Percentiles rank a stretch among this genome's conserved stretches.
Evolutionary conservation across 2,329 filamentous ascomycete genomes (phyloP).

Genomic region (Plectosphaerella plurivora): DNA sequence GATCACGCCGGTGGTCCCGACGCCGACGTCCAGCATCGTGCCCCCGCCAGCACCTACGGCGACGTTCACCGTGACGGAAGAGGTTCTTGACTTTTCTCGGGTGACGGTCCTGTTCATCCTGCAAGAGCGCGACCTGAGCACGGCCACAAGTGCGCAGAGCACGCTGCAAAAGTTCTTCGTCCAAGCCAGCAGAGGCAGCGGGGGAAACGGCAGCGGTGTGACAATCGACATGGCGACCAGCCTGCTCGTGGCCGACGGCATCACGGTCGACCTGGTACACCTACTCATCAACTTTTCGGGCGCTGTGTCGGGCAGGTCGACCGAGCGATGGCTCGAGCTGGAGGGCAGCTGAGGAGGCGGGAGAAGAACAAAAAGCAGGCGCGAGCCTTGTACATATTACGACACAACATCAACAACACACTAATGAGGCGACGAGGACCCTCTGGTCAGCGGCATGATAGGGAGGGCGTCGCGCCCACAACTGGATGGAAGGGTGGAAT

Average conservation of each 20-base stretch:
- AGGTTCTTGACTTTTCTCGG: constrained; percentile 59
- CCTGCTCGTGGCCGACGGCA: constrained; percentile 36
- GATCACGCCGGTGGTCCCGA: constrained; percentile 3
- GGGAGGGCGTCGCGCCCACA: neutral
- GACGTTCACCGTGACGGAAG: constrained; percentile 46
- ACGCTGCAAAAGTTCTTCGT: constrained; percentile 52
- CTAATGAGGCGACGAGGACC: constrained; percentile 1
- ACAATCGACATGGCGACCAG: constrained; percentile 31
- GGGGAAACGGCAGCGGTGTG: constrained; percentile 22
- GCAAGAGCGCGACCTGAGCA: constrained; percentile 45
- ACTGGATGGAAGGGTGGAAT: neutral
- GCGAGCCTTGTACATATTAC: neutral
- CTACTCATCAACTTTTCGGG: constrained; percentile 33
- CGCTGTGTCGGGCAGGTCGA: neutral
- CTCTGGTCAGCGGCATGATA: neutral
- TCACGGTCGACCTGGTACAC: constrained; percentile 46
- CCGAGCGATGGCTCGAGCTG: neutral
- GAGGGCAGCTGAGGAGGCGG: neutral
- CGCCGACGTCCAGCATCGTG: constrained; percentile 12
- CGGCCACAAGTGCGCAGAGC: constrained; percentile 50
- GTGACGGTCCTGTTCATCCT: constrained; percentile 59
- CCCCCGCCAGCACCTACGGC: constrained; percentile 17
- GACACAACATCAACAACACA: neutral
- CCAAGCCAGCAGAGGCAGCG: constrained; percentile 21
- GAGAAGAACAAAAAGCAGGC: neutral